Evolutionary conservation across 352 stramenopile species (phyloP).

Genomic region (Pythium vanterpoolii): DNA sequence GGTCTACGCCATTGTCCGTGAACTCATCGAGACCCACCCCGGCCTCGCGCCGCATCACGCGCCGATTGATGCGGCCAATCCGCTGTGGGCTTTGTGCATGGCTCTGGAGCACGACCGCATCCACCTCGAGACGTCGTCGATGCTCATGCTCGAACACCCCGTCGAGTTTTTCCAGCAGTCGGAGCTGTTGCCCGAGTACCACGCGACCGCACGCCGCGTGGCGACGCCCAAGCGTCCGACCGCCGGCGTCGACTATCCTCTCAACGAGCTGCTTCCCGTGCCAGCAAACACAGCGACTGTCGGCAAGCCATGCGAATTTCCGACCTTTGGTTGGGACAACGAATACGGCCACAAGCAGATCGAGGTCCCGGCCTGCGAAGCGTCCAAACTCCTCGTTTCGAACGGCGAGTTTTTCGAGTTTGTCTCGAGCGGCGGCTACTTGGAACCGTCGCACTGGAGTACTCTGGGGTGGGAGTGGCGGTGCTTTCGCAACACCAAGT

Average conservation of each 20-base stretch:
- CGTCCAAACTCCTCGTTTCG: slow-evolving; percentile 91
- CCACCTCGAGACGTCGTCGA: slow-evolving; percentile 96
- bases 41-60: slow-evolving; percentile 72
- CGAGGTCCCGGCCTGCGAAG: slow-evolving; percentile 85
- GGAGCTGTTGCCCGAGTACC: slow-evolving; percentile 81
- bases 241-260: slow-evolving; percentile 83
- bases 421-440: slow-evolving; percentile 92
- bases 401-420: slow-evolving; percentile 97
- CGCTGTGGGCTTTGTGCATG: slow-evolving; percentile 95
- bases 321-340: slow-evolving; percentile 97
- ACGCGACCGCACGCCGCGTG: slow-evolving; percentile 52
- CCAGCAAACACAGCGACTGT: slow-evolving; percentile 61
- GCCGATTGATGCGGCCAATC: slow-evolving; percentile 77
- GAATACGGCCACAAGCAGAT: slow-evolving; percentile 93
- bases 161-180: slow-evolving; percentile 87
- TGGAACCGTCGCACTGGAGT: slow-evolving; percentile 88
- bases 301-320: slow-evolving; percentile 91
- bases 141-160: slow-evolving; percentile 93
- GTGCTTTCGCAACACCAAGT: slow-evolving; percentile 95
- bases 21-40: slow-evolving; percentile 87
- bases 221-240: slow-evolving; percentile 44
- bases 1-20: slow-evolving; percentile 88
- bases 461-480: slow-evolving; percentile 93
- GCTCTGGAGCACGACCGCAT: slow-evolving; percentile 97
- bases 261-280: slow-evolving; percentile 88